Conservation (phyloP, 1,284 basidiomycete genomes). For the Quambalaria eucalypti region DNA sequence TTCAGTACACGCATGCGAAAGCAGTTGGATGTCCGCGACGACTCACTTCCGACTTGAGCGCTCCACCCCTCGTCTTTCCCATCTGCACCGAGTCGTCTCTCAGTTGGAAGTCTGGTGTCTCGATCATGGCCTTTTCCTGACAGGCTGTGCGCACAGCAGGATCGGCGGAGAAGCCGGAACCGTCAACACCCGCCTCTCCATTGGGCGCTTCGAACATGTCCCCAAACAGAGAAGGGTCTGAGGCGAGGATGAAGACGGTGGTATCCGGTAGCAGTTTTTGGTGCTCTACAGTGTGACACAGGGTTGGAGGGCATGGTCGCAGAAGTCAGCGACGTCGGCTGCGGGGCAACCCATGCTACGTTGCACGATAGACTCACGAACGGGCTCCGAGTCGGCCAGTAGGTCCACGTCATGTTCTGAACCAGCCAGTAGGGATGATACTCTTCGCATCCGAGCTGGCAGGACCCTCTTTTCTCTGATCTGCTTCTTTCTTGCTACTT, state of each 20-base stretch:
- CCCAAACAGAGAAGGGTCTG: conserved; percentile 2
- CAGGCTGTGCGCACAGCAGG: conserved; percentile 5
- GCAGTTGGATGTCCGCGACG: no score
- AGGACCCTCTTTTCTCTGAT: conserved; percentile 9
- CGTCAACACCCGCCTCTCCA: conserved; percentile 1
- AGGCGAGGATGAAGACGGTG: conserved; percentile 14
- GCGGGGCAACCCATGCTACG: not conserved
- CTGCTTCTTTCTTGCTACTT: conserved; percentile 2
- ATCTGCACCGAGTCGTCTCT: conserved; percentile 27
- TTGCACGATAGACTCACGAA: conserved; percentile 7
- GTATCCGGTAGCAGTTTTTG: conserved; percentile 3
- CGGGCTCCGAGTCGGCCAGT: conserved; percentile 8
- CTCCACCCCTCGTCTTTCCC: conserved; percentile 25
- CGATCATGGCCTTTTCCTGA: conserved; percentile 14
- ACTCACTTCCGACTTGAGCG: conserved; percentile 17
- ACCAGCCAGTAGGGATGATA: conserved; percentile 27
- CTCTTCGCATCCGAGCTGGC: conserved; percentile 22
- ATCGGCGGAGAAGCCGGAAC: conserved; percentile 7
- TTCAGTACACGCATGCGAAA: not conserved
- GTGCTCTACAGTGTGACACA: not conserved
- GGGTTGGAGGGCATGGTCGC: not conserved
- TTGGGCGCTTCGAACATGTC: conserved; percentile 9
- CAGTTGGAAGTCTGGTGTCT: conserved; percentile 31
- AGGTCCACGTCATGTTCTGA: conserved; percentile 29
- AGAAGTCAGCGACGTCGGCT: not conserved